A percentile compares a stretch with the other conserved stretches of the same genome.
These are phyloP conservation scores for Sapria himalayana DNA, from an alignment of 345 rosid species.

Conservation along the genomic window DNA sequence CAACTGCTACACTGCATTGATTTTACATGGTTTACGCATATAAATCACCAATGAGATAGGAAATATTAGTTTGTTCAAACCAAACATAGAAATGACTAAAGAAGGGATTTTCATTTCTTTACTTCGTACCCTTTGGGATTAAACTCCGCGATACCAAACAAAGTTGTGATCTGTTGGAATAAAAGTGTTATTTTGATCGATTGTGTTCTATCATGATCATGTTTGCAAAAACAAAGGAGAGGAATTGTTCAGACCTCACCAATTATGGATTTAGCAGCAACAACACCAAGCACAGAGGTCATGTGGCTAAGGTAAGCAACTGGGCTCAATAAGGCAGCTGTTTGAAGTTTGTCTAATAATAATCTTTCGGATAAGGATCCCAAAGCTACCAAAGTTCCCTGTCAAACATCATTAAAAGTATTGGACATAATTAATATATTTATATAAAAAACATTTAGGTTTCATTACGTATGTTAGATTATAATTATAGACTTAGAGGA, in stretches of 20 bases:
- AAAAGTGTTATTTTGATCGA: not conserved
- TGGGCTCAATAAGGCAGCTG: constrained; percentile 69
- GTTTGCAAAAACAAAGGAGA: not conserved
- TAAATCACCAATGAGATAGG: no score
- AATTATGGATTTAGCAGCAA: constrained; percentile 43
- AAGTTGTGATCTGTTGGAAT: constrained; percentile 24
- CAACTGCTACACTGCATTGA: constrained; percentile 27
- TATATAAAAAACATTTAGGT: no score
- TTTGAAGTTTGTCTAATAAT: constrained; percentile 32
- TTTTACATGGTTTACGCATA: no score
- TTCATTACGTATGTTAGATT: no score
- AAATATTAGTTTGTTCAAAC: no score
- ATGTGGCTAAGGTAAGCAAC: constrained; percentile 82
- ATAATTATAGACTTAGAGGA: no score
- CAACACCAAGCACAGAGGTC: constrained; percentile 41
- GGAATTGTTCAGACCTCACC: constrained; percentile 38
- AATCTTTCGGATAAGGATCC: constrained; percentile 63
- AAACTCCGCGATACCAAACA: constrained; percentile 49
- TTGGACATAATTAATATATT: no score
- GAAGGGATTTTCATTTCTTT: not conserved
- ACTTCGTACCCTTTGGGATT: constrained; percentile 54
- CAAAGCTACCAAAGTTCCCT: constrained; percentile 74
- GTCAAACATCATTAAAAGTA: not conserved
- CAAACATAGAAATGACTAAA: not conserved
- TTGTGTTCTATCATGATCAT: not conserved